Evolutionary conservation across 2,329 filamentous ascomycete species (phyloP), one percentile per base, ranked within the genome.

Genomic region (Parafenestella ontariensis): DNA sequence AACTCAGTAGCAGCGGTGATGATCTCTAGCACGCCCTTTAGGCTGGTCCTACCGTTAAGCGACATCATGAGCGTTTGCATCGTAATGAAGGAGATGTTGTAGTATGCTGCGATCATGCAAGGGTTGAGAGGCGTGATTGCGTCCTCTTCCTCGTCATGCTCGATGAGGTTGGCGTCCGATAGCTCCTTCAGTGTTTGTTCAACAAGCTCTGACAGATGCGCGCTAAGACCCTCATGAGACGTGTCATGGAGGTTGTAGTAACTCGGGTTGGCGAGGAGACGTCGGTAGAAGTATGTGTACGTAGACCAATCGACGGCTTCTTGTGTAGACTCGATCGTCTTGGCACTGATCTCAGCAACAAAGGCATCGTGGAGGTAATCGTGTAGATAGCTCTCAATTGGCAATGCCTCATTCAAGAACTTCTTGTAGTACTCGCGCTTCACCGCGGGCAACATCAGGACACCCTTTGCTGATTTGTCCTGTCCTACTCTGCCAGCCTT

Each of bases 371-470:
- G 92, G 29, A 99, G 83, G 76, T 92, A 96, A 51, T 90, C 88
- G 72, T 96, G 91, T 28, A 99, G 83, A 73, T 96, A 92, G 61
- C 92, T 96, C 79, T 99, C 95, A 21, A 99, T 92, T 0, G 95
- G 95, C 37, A 99, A 82, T 18, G 95, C 95, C 76, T 99, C 96
- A 66, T 95, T 94, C 62, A 99, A 79, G 81, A 99, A 99, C 78
- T 99, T 99, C 79, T 95, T 96, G 84, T 98, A 99, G 78, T 96
- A 99, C 59, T 97, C 93, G 33, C 95, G 88, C 83, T 96, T 97
- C 43, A 96, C 92, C 17, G 90, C 88, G 2, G 94, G 92, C 10
- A 97, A 87, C 95, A 99, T 98, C 40, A 99, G 83, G n/a, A 99
- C 91, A 64, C 94, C 96, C 58, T 91, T 91, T 41, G 90, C 89